phyloP scores from a whole-genome alignment of 257 asterid species.

The Jacaranda copaia region DNA sequence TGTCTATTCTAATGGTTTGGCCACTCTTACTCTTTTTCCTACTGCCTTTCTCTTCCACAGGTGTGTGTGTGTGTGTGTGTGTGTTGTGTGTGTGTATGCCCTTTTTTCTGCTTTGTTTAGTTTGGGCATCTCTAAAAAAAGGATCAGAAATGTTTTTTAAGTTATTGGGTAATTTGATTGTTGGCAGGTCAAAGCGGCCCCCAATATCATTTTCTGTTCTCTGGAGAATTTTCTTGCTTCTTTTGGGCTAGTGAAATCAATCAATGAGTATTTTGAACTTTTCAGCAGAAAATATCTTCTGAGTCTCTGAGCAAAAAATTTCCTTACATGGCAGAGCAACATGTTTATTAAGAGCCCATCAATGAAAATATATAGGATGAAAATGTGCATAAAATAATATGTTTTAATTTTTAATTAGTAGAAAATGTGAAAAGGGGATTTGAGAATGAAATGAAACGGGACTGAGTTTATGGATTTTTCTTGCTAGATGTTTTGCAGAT shows the following conservation, averaged over 20 bases:
- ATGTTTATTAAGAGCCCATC: neutral
- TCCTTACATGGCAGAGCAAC: no score
- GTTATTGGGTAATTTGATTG: slow-evolving; percentile 23
- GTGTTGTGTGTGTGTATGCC: neutral
- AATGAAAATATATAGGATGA: no score
- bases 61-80: neutral
- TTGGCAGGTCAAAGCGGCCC: slow-evolving; percentile 54
- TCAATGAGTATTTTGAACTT: neutral
- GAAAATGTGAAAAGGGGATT: no score
- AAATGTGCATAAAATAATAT: no score
- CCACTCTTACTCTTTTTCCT: slow-evolving; percentile 57
- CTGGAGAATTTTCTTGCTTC: slow-evolving; percentile 62
- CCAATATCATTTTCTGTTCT: slow-evolving; percentile 52
- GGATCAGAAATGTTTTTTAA: neutral
- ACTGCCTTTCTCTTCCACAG: slow-evolving; percentile 56
- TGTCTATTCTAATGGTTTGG: slow-evolving; percentile 55
- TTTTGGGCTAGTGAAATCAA: slow-evolving; percentile 53
- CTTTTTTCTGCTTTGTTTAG: neutral
- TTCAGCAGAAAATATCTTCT: no score
- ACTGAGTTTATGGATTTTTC: neutral
- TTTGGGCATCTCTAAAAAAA: slow-evolving; percentile 21
- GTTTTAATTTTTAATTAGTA: no score
- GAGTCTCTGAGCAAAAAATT: no score
- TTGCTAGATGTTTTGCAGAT: slow-evolving; percentile 37
- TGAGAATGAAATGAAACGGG: no score